Percentiles rank a stretch among this genome's conserved stretches.
phyloP scores from a whole-genome alignment of 345 rosid species.

The Salix suchowensis region DNA sequence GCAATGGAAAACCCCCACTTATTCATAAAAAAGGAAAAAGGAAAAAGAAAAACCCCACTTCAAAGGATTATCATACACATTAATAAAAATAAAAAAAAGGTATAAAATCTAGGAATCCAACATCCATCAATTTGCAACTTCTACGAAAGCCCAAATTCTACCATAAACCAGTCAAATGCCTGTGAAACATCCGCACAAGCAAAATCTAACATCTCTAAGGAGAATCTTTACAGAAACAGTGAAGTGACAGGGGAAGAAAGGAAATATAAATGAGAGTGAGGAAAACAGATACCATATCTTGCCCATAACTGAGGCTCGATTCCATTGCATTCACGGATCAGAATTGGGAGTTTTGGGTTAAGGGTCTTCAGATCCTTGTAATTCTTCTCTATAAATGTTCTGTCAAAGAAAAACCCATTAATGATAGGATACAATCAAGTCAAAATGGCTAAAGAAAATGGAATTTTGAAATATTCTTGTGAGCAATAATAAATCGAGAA shows the following conservation, averaged over 20 bases:
- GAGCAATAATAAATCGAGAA: background rate
- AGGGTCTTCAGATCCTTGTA: constrained; percentile 80
- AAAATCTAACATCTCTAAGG: background rate
- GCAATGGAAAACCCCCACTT: background rate
- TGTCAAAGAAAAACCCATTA: constrained; percentile 10
- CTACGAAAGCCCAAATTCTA: background rate
- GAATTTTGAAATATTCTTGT: background rate
- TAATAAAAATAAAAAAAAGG: background rate
- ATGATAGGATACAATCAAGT: background rate
- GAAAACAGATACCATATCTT: constrained; percentile 56
- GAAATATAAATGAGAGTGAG: background rate
- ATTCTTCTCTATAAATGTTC: constrained; percentile 76
- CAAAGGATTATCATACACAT: background rate
- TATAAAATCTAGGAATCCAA: too few species aligned
- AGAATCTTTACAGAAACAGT: background rate
- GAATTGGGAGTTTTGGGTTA: constrained; percentile 81
- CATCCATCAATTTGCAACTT: too few species aligned
- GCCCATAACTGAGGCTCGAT: constrained; percentile 95
- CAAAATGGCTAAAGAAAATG: background rate
- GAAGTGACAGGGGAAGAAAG: background rate
- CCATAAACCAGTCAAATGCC: background rate
- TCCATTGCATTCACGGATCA: constrained; percentile 80
- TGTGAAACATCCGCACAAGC: background rate
- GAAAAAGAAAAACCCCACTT: background rate
- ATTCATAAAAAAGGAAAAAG: background rate